Percentiles rank a stretch among this genome's conserved stretches.
These are phyloP conservation scores for Leptomonas pyrrhocoris DNA, from an alignment of 208 protist species.

Conservation along the genomic window DNA sequence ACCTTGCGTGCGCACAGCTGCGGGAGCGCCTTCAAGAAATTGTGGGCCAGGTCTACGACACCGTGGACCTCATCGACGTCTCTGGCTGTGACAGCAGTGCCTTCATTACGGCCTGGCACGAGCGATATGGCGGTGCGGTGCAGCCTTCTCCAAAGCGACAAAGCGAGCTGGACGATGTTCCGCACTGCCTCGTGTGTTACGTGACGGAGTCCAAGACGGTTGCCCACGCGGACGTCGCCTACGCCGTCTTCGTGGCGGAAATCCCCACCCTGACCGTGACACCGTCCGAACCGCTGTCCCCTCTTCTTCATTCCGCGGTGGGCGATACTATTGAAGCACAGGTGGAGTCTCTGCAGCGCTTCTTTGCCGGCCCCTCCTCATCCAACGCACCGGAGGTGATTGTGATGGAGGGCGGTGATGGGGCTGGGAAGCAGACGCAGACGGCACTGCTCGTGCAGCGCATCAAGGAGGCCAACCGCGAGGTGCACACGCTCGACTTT, in stretches of 20 bases:
- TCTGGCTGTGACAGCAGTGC: constrained; percentile 5
- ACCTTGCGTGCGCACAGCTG: constrained; percentile 15
- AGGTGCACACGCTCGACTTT: constrained; percentile 82
- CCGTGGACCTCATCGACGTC: constrained; percentile 2
- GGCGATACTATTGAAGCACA: not conserved
- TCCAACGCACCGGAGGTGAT: constrained; percentile 36
- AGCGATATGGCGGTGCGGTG: constrained; percentile 8
- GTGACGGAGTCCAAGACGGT: constrained; percentile 62
- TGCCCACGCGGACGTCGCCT: constrained; percentile 61
- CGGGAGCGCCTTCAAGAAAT: not conserved
- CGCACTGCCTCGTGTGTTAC: constrained; percentile 55
- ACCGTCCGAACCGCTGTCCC: constrained; percentile 38
- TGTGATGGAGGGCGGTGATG: constrained; percentile 92
- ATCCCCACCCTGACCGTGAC: constrained; percentile 50
- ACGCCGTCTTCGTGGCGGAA: constrained; percentile 59
- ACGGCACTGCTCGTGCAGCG: constrained; percentile 55
- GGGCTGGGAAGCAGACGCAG: constrained; percentile 92
- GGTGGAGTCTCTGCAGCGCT: constrained; percentile 21
- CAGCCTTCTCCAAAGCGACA: not conserved
- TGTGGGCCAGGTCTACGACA: constrained; percentile 25
- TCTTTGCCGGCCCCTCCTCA: constrained; percentile 29
- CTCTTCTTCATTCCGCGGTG: constrained; percentile 30
- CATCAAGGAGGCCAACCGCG: not conserved
- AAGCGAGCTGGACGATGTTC: constrained; percentile 21
- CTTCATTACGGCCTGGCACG: constrained; percentile 28